Base-by-base conservation (phyloP, 345 rosid genomes). In the Chamaenerion angustifolium region DNA sequence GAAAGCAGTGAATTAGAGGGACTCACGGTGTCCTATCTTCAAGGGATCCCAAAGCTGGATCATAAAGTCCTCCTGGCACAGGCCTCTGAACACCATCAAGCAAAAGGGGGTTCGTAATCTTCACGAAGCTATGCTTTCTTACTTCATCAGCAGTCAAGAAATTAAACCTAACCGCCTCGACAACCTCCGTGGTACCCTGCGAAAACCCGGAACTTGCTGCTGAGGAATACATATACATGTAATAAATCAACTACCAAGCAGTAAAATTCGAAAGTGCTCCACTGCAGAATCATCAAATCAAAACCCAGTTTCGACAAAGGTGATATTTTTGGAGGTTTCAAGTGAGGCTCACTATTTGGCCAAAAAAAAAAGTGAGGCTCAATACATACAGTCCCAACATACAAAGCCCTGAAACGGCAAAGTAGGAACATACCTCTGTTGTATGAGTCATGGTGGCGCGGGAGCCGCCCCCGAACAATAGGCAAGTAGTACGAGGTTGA, bases 101-200 rank as follows among this genome's bases (percentile, higher is more conserved):
- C 65, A 71, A 54, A 16, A 49, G 52, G 0, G 70, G 50, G 43
- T 59, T 66, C 8, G 68, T 66, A 12, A 75, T 54, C 60, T 60
- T 63, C 42, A 57, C 51, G 50, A 60, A 49, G 45, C 77, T 71
- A 46, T 62, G 65, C 70, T 60, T 55, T 46, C 61, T 55, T 7
- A 68, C 72, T 60, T 71, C 76, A 45, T 71, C 74, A 19, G 58
- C 53, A 0, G 77, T 65, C 37, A 68, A 56, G 54, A 71, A 65
- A 27, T 66, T 49, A 46, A 75, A 75, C 21, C 67, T 35, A 12
- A 75, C 69, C 0, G 80, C 59, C n/a, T 64, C 70, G 16, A 71
- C 49, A 13, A 57, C 49, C 63, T 63, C 55, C 0, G 76, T 54
- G 16, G 67, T 76, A 35, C 66, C 75, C 80, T 75, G 70, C 57